A percentile compares a stretch with the other conserved stretches of the same genome.
These are phyloP conservation scores for Podospora anserina DNA, from an alignment of 495 filamentous ascomycete genomes.

Conservation along the genomic window DNA sequence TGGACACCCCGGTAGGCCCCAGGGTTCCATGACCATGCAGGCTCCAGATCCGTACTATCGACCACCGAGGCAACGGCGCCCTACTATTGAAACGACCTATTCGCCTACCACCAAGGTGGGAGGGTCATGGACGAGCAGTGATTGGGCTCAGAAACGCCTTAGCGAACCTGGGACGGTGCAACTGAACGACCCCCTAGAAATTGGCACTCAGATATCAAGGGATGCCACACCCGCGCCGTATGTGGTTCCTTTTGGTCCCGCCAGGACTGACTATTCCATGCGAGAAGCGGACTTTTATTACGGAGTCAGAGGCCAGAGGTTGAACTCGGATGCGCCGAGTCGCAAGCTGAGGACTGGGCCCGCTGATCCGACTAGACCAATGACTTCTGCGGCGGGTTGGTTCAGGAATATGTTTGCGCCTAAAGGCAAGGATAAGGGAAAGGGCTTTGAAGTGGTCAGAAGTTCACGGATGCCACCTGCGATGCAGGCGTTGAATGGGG, in stretches of 20 bases:
- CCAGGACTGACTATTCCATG: constrained; percentile 79
- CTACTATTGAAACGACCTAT: constrained; percentile 51
- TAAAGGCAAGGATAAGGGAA: constrained; percentile 83
- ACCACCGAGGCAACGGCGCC: constrained; percentile 66
- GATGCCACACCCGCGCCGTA: constrained; percentile 43
- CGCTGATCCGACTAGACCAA: constrained; percentile 88
- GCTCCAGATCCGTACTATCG: constrained; percentile 77
- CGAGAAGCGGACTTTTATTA: constrained; percentile 96
- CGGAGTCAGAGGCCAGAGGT: constrained; percentile 81
- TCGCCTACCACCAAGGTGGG: constrained; percentile 36
- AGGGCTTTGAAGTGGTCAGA: constrained; percentile 94
- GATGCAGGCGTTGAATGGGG: constrained; percentile 53
- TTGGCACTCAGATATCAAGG: constrained; percentile 41
- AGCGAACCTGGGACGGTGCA: constrained; percentile 34
- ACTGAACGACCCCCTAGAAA: constrained; percentile 33
- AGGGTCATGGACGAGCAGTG: constrained; percentile 51
- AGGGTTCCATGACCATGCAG: constrained; percentile 46
- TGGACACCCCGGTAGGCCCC: constrained; percentile 37
- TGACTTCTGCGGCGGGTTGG: constrained; percentile 84
- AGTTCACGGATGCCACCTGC: constrained; percentile 68
- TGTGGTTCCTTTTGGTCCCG: constrained; percentile 31
- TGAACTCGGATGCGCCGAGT: constrained; percentile 72
- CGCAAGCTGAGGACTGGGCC: constrained; percentile 88
- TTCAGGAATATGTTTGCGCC: constrained; percentile 73
- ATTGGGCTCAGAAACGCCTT: constrained; percentile 48